Conservation (phyloP, 1,139 yeast genomes). For the Blastobotrys persicus region DNA sequence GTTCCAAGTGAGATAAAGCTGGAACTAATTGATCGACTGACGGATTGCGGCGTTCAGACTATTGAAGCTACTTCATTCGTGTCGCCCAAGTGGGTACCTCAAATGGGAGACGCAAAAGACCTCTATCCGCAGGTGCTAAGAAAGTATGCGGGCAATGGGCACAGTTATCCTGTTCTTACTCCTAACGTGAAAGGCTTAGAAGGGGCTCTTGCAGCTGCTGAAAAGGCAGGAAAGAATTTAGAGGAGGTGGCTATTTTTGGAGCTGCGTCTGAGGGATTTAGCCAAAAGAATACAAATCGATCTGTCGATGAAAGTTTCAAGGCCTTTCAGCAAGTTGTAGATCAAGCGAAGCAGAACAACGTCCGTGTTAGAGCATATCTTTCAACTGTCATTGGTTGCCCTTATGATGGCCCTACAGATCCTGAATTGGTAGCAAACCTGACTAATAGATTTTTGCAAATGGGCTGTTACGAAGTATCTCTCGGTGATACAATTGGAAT, state of each 20-base stretch:
- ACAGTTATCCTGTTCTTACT: conserved; percentile 34
- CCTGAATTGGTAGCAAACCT: conserved; percentile 34
- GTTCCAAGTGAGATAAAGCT: conserved; percentile 36
- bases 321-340: conserved; percentile 31
- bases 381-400: conserved; percentile 39
- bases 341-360: conserved; percentile 28
- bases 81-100: conserved; percentile 42
- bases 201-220: conserved; percentile 30
- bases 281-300: conserved; percentile 36
- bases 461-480: conserved; percentile 40
- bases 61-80: conserved; percentile 39
- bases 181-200: conserved; percentile 38
- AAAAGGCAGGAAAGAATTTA: conserved; percentile 21
- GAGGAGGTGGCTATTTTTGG: conserved; percentile 38
- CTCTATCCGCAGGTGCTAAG: conserved; percentile 24
- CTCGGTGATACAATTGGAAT: conserved; percentile 41
- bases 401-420: conserved; percentile 39
- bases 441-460: conserved; percentile 31
- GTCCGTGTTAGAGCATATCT: conserved; percentile 36
- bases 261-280: conserved; percentile 39
- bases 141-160: conserved; percentile 26
- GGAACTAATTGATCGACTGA: conserved; percentile 34
- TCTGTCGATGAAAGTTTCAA: conserved; percentile 33
- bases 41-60: conserved; percentile 31
- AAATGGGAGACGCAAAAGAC: conserved; percentile 33